These are phyloP conservation scores for Podaxis sp. DNA, from an alignment of 768 basidiomycete species.

Conservation along the genomic window DNA sequence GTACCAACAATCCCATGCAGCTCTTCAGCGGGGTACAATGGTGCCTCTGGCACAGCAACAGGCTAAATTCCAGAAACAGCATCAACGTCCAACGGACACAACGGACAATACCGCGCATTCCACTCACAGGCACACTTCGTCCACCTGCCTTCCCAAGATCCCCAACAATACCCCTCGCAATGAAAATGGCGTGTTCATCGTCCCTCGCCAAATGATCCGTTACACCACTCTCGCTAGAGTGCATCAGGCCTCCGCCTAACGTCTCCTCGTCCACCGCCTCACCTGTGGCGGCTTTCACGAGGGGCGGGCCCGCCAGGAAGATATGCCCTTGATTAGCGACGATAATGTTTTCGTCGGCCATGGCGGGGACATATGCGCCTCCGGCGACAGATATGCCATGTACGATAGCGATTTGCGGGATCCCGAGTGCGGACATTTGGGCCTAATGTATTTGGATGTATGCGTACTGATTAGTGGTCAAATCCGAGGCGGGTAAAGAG, in stretches of 20 bases:
- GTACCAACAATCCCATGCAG: slow-evolving; percentile 91
- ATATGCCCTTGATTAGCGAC: slow-evolving; percentile 90
- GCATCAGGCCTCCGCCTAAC: slow-evolving; percentile 88
- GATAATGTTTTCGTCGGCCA: slow-evolving; percentile 94
- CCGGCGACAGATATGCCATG: slow-evolving; percentile 95
- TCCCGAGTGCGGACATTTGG: slow-evolving; percentile 89
- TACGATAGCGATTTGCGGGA: slow-evolving; percentile 90
- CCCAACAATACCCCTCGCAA: slow-evolving; percentile 74
- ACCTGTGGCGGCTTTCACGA: slow-evolving; percentile 93
- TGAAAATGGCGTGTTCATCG: slow-evolving; percentile 82
- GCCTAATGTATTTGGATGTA: slow-evolving; percentile 42
- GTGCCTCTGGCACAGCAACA: slow-evolving; percentile 57
- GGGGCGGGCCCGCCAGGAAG: slow-evolving; percentile 91
- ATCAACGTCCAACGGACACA: neutral
- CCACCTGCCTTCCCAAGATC: slow-evolving; percentile 70
- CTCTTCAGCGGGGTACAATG: slow-evolving; percentile 77
- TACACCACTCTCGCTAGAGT: slow-evolving; percentile 87
- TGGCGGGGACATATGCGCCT: slow-evolving; percentile 93
- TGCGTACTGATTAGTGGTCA: neutral
- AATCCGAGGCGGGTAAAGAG: neutral
- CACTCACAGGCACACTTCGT: slow-evolving; percentile 45
- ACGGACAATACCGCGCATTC: neutral
- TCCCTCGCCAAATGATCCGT: slow-evolving; percentile 85
- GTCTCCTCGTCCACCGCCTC: slow-evolving; percentile 93
- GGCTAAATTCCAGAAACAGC: slow-evolving; percentile 39